Conservation (phyloP, 345 rosid species). For the Eucalyptus cloeziana region DNA sequence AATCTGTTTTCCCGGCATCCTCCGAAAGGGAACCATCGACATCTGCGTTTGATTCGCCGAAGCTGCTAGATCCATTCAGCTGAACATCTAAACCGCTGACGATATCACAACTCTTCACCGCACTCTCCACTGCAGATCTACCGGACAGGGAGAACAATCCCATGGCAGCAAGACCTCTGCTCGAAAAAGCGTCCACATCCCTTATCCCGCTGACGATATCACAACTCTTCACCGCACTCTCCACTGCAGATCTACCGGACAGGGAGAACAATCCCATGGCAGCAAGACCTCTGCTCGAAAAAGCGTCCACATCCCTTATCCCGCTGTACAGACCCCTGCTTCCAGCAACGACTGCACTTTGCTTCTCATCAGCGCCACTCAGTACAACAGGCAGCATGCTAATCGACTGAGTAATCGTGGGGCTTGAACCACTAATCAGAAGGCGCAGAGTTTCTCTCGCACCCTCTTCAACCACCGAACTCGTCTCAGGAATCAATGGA, state of each 20-base stretch:
- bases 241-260: constrained; percentile 3
- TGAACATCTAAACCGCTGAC: not conserved
- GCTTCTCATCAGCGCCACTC: constrained; percentile 19
- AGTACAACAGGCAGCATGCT: constrained; percentile 34
- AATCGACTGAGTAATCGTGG: constrained; percentile 1
- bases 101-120: not conserved
- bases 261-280: constrained; percentile 26
- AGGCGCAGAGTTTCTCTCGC: constrained; percentile 90
- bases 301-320: constrained; percentile 25
- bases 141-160: constrained; percentile 28
- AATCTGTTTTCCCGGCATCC: not conserved
- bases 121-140: not conserved
- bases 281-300: constrained; percentile 22
- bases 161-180: constrained; percentile 19
- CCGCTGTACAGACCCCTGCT: constrained; percentile 67
- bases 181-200: constrained; percentile 29
- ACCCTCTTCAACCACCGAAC: constrained; percentile 63
- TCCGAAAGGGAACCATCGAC: not conserved
- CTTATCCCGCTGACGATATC: constrained; percentile 13
- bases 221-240: not conserved
- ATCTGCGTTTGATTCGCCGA: constrained; percentile 1
- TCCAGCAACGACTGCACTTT: constrained; percentile 21
- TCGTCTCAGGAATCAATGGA: constrained; percentile 46
- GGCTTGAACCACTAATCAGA: constrained; percentile 56
- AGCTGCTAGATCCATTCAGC: not conserved